phyloP scores from a whole-genome alignment of 2,329 filamentous ascomycete species.

The Cytospora leucostoma region DNA sequence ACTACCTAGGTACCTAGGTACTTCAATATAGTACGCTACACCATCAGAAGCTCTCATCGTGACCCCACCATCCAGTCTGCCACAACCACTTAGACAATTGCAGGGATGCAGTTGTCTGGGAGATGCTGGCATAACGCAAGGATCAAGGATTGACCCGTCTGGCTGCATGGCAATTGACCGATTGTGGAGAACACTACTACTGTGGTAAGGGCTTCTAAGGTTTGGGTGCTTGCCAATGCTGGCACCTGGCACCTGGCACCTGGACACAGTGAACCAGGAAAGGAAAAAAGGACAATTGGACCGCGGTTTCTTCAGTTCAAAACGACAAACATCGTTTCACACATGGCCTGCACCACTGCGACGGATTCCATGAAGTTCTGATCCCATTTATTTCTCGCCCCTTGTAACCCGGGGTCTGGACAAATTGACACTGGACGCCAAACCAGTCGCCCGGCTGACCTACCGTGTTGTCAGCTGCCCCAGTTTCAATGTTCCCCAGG shows the following conservation, averaged over 20 bases:
- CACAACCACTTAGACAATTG: not conserved
- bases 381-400: not conserved
- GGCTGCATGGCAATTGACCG: constrained; percentile 1
- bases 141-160: not conserved
- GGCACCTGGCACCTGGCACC: not conserved
- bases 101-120: not conserved
- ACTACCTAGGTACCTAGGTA: constrained; percentile 4
- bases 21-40: not conserved
- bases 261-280: not conserved
- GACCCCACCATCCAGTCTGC: not conserved
- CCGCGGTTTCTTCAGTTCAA: not conserved
- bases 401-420: not conserved
- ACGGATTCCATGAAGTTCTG: not conserved
- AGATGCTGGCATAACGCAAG: not conserved
- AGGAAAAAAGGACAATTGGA: not conserved
- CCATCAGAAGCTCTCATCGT: constrained; percentile 3
- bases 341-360: not conserved
- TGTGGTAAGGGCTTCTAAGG: too few species aligned
- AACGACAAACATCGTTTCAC: not conserved
- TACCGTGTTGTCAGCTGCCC: not conserved
- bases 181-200: not conserved
- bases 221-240: not conserved
- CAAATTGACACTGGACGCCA: not conserved
- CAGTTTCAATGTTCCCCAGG: not conserved
- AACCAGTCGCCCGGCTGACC: not conserved